phyloP scores from a whole-genome alignment of 192 early-diverging fungal species.

The Martensiomyces pterosporus region DNA sequence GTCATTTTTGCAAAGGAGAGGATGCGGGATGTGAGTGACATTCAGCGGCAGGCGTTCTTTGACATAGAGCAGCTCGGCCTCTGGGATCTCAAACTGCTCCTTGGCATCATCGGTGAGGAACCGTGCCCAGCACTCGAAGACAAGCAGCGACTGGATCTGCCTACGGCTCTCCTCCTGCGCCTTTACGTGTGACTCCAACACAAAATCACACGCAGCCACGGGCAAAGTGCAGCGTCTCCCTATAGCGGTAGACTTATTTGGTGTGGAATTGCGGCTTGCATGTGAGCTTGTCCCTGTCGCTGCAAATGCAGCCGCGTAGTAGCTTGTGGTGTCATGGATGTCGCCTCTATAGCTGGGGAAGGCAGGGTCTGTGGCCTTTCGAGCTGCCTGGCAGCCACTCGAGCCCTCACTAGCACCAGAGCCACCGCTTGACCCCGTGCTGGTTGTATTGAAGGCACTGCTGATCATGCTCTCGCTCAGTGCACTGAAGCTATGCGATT shows the following conservation, averaged over 20 bases:
- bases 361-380: not conserved
- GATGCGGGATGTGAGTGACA: slow-evolving; percentile 25
- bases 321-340: not conserved
- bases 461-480: slow-evolving; percentile 17
- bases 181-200: not conserved
- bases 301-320: not conserved
- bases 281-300: not conserved
- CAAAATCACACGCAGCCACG: not conserved
- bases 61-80: slow-evolving; percentile 25
- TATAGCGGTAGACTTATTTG: not conserved
- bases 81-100: slow-evolving; percentile 19
- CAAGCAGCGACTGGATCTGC: slow-evolving; percentile 32
- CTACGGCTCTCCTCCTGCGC: slow-evolving; percentile 15
- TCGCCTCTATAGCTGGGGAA: not conserved
- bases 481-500: slow-evolving; percentile 25
- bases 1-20: slow-evolving; percentile 23
- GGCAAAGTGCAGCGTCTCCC: slow-evolving; percentile 16
- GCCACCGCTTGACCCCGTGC: slow-evolving; percentile 8
- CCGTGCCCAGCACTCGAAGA: slow-evolving; percentile 39
- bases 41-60: slow-evolving; percentile 35
- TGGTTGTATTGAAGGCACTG: slow-evolving; percentile 23
- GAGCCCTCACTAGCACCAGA: not conserved
- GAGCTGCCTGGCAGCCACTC: not conserved
- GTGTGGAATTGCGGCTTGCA: not conserved
- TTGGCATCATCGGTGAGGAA: slow-evolving; percentile 15